These are phyloP conservation scores for Coprinopsis sp. DNA, from an alignment of 768 basidiomycete genomes.

Conservation along the genomic window DNA sequence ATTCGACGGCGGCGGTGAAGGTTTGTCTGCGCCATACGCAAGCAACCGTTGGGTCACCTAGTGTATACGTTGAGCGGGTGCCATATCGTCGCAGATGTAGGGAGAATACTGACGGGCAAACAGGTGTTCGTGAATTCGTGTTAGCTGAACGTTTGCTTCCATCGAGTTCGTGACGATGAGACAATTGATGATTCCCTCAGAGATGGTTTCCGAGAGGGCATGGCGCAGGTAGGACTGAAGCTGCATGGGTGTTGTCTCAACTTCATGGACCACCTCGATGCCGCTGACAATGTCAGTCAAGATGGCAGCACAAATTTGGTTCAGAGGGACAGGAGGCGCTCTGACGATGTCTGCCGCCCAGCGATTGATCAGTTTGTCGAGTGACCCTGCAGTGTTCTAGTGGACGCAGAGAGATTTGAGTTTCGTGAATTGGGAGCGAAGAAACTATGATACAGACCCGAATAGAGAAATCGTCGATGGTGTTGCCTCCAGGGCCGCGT, in stretches of 20 bases:
- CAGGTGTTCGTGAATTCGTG: slow-evolving; percentile 84
- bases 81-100: too few species aligned
- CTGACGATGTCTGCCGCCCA: slow-evolving; percentile 79
- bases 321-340: slow-evolving; percentile 47
- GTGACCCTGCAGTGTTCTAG: slow-evolving; percentile 78
- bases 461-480: slow-evolving; percentile 86
- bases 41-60: slow-evolving; percentile 86
- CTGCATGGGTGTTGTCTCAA: slow-evolving; percentile 58
- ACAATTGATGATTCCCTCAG: slow-evolving; percentile 79
- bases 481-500: slow-evolving; percentile 48
- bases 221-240: slow-evolving; percentile 79
- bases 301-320: slow-evolving; percentile 52
- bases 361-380: slow-evolving; percentile 80
- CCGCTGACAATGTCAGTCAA: slow-evolving; percentile 54
- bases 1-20: slow-evolving; percentile 80
- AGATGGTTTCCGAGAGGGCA: slow-evolving; percentile 70
- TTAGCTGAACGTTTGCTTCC: slow-evolving; percentile 80
- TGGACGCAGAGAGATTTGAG: background rate
- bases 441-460: slow-evolving; percentile 43
- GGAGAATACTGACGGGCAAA: slow-evolving; percentile 81
- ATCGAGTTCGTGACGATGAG: slow-evolving; percentile 81
- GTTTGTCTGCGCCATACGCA: slow-evolving; percentile 88
- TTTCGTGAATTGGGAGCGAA: slow-evolving; percentile 7
- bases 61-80: too few species aligned
- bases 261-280: slow-evolving; percentile 36